Percentiles rank a stretch among this genome's conserved stretches.
Conservation (phyloP, 768 basidiomycete species). For the Leucocoprinus birnbaumii region DNA sequence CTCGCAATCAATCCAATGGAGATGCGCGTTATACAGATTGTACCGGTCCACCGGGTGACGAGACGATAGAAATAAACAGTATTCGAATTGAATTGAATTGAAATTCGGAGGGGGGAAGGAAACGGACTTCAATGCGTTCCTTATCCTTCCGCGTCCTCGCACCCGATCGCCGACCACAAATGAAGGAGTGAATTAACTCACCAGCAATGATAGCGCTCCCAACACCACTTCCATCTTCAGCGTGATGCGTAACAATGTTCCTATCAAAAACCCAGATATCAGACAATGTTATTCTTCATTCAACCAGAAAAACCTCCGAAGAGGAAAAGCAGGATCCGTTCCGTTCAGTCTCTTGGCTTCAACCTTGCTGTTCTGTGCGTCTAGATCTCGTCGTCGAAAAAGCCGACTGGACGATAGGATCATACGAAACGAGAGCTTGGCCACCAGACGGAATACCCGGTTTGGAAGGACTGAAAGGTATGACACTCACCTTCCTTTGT, state of each 20-base stretch:
- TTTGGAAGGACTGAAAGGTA: not conserved
- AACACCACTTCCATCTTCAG: conserved; percentile 91
- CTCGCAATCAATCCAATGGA: too few species aligned
- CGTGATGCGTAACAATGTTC: conserved; percentile 77
- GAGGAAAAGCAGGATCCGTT: not conserved
- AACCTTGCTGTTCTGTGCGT: too few species aligned
- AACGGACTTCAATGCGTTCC: too few species aligned
- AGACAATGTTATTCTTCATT: too few species aligned
- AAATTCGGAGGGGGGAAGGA: too few species aligned
- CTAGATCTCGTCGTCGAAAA: not conserved
- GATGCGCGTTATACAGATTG: too few species aligned
- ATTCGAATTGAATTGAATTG: not conserved
- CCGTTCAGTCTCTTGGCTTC: too few species aligned
- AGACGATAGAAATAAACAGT: not conserved
- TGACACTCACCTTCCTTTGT: conserved; percentile 78
- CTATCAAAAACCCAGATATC: conserved; percentile 24
- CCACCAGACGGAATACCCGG: not conserved
- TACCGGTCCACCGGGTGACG: too few species aligned
- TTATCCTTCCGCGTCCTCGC: too few species aligned
- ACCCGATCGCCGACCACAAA: too few species aligned
- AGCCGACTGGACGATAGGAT: conserved; percentile 2
- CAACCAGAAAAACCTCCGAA: not conserved
- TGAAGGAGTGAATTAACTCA: too few species aligned
- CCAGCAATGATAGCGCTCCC: conserved; percentile 94
- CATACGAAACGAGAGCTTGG: not conserved